Evolutionary conservation across 2,329 filamentous ascomycete genomes (phyloP), one percentile per base, ranked within the genome.

Genomic region (Ophiostoma ulmi): DNA sequence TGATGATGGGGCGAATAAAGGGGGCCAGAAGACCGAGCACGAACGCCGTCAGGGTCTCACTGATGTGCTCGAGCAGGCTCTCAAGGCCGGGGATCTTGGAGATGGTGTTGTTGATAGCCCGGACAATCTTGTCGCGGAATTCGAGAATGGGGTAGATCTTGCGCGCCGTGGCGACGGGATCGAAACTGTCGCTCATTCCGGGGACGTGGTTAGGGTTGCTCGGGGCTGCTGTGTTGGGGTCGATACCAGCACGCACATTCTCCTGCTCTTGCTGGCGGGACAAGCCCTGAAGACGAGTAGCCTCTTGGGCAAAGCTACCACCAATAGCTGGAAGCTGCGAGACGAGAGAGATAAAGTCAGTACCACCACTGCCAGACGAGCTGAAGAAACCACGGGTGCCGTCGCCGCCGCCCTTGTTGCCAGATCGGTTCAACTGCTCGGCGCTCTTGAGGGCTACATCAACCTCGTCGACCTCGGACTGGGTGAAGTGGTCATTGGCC

Each of bases 101-200:
- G 74, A 98, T 93, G 69, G 93, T 90, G 55, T 88, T 87, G 77
- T 89, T 93, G 79, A 99, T 93, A 58, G 90, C 87, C 75, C 92
- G 92, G 68, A 97, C 94, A 70, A 99, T 93, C 77, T 91, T 95
- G 82, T 99, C 95, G 72, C 94, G 88, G 83, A 98, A 99, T 72
- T 92, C 87, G 0, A 99, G 86, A 72, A 99, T 97, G 0, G 95
- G 95, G 77, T 98, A 98, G 74, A 99, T 97, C 80, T 96, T 89
- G 55, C 85, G 83, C 17, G 90, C 86, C 0, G 90, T 90, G 79
- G 92, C 89, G 75, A 91, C 86, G 0, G 91, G 90, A 76, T 97
- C 94, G 72, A 96, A 92, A 76, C 86, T 83, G 17, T 87, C 83
- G 76, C 88, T 90, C 84, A 94, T 92, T 6, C 91, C 92, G 26